Percentiles rank a stretch among this genome's conserved stretches.
Conservation (phyloP, 2,329 filamentous ascomycete species). For the Scolecobasidium constrictum region DNA sequence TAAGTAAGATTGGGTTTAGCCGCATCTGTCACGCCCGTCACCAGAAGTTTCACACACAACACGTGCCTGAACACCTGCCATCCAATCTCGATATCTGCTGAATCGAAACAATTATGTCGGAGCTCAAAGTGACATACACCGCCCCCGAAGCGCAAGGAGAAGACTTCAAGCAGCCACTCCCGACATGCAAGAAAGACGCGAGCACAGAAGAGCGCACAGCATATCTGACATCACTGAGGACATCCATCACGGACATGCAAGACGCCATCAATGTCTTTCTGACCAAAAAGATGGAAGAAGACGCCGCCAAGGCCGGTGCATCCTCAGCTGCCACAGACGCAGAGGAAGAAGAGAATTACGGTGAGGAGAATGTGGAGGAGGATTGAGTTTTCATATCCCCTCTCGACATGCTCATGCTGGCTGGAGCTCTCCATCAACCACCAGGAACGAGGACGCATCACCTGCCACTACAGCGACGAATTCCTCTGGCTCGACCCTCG, state of each 20-base stretch:
- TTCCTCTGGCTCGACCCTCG: not conserved
- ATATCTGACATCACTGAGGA: conserved; percentile 50
- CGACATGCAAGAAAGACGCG: conserved; percentile 11
- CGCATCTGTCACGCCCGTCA: too few relatives aligned
- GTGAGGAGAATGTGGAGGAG: conserved; percentile 65
- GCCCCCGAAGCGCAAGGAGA: not conserved
- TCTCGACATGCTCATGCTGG: not conserved
- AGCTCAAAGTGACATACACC: conserved; percentile 3
- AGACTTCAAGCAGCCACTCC: not conserved
- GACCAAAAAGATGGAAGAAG: conserved; percentile 63
- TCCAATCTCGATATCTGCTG: too few relatives aligned
- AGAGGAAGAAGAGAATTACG: conserved; percentile 62
- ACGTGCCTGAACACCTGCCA: too few relatives aligned
- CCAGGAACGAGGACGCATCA: not conserved
- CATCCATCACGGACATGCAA: conserved; percentile 49
- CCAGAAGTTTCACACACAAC: too few relatives aligned
- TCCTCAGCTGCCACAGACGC: conserved; percentile 21
- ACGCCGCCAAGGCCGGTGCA: conserved; percentile 37
- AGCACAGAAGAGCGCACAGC: conserved; percentile 41
- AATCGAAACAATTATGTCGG: too few relatives aligned
- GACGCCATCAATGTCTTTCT: conserved; percentile 58
- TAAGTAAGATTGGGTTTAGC: too few relatives aligned
- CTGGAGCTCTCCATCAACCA: not conserved
- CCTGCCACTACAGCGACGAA: not conserved
- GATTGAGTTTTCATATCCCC: conserved; percentile 28